Conservation (phyloP, 1,284 basidiomycete species). For the Ceratobasidium sp. region DNA sequence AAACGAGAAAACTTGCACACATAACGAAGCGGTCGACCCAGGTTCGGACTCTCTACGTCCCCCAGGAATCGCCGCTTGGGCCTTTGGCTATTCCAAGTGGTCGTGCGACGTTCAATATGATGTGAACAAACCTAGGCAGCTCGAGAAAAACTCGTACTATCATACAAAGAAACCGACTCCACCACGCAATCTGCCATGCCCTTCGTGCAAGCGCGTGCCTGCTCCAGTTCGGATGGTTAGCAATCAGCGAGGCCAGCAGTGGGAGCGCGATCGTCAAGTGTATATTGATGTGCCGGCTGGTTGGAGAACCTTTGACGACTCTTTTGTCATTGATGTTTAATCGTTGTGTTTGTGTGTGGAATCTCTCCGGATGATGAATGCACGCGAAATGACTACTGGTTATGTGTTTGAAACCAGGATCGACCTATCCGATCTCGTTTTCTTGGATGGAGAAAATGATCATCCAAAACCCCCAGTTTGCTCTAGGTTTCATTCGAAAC, state of each 20-base stretch:
- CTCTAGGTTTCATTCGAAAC: too few relatives aligned
- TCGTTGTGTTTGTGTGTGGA: neutral
- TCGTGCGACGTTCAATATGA: slow-evolving; percentile 50
- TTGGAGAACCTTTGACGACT: slow-evolving; percentile 19
- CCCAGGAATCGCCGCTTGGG: slow-evolving; percentile 50
- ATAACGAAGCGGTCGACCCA: slow-evolving; percentile 49
- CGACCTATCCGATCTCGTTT: too few relatives aligned
- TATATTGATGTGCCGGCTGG: slow-evolving; percentile 13
- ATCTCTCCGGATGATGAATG: too few relatives aligned
- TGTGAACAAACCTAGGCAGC: neutral
- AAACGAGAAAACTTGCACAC: slow-evolving; percentile 51
- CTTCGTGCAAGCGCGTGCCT: slow-evolving; percentile 39
- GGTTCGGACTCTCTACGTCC: slow-evolving; percentile 47
- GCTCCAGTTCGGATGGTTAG: slow-evolving; percentile 50
- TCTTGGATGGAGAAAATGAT: too few relatives aligned
- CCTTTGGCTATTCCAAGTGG: slow-evolving; percentile 55
- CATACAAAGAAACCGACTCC: neutral
- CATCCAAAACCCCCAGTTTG: too few relatives aligned
- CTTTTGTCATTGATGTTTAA: slow-evolving; percentile 27
- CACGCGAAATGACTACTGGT: too few relatives aligned
- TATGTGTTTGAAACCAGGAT: too few relatives aligned
- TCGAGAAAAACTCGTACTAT: neutral
- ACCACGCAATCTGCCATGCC: slow-evolving; percentile 5
- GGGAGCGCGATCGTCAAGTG: slow-evolving; percentile 7
- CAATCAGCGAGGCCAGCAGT: slow-evolving; percentile 50